Evolutionary conservation across 2,329 filamentous ascomycete genomes (phyloP).

Genomic region (Aspergillus sp.): DNA sequence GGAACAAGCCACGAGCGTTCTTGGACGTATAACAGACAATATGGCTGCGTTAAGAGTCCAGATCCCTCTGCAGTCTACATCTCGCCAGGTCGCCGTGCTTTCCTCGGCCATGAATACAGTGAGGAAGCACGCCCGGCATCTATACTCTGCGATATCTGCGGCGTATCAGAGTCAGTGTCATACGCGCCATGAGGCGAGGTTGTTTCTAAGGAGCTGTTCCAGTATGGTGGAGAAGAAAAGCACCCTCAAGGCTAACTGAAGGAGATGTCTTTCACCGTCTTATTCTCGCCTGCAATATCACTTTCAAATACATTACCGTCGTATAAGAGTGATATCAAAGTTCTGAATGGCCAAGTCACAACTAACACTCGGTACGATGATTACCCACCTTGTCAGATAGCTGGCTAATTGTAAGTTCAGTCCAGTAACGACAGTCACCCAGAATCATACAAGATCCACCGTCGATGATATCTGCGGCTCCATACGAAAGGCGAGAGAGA

Average conservation of each 20-base stretch:
- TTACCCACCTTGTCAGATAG: too few relatives aligned
- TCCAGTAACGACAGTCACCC: not conserved
- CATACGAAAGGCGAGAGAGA: not conserved
- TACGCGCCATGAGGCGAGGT: not conserved
- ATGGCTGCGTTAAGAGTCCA: not conserved
- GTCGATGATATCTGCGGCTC: not conserved
- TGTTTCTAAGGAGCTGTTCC: not conserved
- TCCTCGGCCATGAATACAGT: not conserved
- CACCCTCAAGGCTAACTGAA: not conserved
- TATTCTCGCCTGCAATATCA: not conserved
- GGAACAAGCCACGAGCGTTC: not conserved
- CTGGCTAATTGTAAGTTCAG: not conserved
- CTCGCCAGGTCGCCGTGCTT: not conserved
- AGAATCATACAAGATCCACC: not conserved
- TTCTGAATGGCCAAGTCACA: not conserved
- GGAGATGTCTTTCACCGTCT: not conserved
- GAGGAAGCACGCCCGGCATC: not conserved
- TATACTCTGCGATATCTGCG: conserved; percentile 1
- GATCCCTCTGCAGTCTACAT: not conserved
- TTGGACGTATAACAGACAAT: not conserved
- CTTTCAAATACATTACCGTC: not conserved
- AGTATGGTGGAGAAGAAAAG: not conserved
- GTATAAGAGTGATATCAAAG: not conserved
- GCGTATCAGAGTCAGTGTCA: not conserved
- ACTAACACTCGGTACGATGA: not conserved